Evolutionary conservation across 306 rosid genomes (phyloP), one percentile per base, ranked within the genome.

Genomic region (Citrullus amarus): DNA sequence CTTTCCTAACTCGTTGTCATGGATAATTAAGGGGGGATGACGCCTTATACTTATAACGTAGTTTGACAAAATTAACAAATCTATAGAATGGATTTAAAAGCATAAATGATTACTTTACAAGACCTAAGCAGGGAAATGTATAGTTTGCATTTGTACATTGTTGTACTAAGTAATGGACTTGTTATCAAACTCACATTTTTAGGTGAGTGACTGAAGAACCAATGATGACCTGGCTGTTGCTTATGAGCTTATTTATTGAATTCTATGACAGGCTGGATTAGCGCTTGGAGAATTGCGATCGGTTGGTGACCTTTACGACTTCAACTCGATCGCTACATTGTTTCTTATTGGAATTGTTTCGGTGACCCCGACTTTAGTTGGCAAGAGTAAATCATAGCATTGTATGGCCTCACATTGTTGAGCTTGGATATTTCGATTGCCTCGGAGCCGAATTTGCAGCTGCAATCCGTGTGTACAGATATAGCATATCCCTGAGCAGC

Each of bases 231-330:
- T 9, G 15, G 15, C 9, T 58, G 50, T 9, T 41, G 30, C 55
- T 68, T 68, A 20, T 7, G 16, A 66, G 15, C 77, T 28, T 7
- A 72, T 22, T 8, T 30, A 5, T 3, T 2, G 28, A 51, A 73
- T 18, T 48, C 38, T 15, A 75, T 55, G 82, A 82, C 87, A 95
- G 99, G 99, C 99, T 39, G 99, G 99, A 78, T 75, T 95, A 70
- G 86, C 97, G n/a, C 97, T 95, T 48, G 99, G 97, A 81, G 97
- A 95, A 74, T 82, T 95, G 71, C 87, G 82, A 54, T 91, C 97
- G 18, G 15, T 95, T 41, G 92, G 93, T 12, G 97, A 95, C 86
- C 97, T 95, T 51, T 92, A 95, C 58, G 99, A 95, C 86, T 90
- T 92, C 92, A 90, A 90, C 81, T 95, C 99, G 48, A 83, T 92